Percentiles rank a stretch among this genome's conserved stretches.
phyloP scores from a whole-genome alignment of 1,284 basidiomycete species.

The Volvariella surrecta region DNA sequence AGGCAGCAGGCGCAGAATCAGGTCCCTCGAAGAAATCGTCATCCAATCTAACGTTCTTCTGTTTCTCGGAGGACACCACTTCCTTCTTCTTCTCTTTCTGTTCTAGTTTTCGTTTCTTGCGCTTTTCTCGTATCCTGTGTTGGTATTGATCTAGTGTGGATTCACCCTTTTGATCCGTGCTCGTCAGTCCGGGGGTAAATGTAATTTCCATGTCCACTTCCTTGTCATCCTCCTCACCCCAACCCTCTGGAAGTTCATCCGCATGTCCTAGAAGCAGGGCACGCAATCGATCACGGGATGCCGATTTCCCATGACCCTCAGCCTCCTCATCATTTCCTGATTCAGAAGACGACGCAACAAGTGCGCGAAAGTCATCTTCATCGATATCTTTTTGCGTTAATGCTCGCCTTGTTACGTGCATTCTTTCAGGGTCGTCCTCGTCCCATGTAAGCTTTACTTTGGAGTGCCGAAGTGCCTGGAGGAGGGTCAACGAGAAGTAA shows the following conservation, averaged over 20 bases:
- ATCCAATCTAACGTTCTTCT: constrained; percentile 15
- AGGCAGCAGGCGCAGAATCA: neutral
- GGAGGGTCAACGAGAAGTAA: neutral
- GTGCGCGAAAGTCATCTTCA: constrained; percentile 80
- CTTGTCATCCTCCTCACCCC: constrained; percentile 42
- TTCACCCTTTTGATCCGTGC: constrained; percentile 47
- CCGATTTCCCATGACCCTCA: constrained; percentile 32
- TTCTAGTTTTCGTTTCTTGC: constrained; percentile 71
- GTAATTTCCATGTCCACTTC: constrained; percentile 87
- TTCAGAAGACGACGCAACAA: constrained; percentile 68
- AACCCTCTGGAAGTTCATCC: constrained; percentile 71
- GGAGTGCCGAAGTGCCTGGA: constrained; percentile 92
- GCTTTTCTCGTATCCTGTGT: constrained; percentile 82
- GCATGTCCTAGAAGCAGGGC: constrained; percentile 62
- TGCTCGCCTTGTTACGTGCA: constrained; percentile 69
- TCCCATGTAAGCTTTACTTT: constrained; percentile 99
- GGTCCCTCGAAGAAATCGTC: constrained; percentile 68
- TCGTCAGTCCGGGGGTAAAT: constrained; percentile 77
- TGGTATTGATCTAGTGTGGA: constrained; percentile 83
- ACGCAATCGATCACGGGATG: constrained; percentile 58
- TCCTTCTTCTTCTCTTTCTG: constrained; percentile 26
- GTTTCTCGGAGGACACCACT: constrained; percentile 12
- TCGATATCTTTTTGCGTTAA: constrained; percentile 82
- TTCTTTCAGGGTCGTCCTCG: constrained; percentile 90
- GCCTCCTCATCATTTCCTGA: constrained; percentile 31